These are phyloP conservation scores for Fusarium veterinarium DNA, from an alignment of 2,329 filamentous ascomycete genomes.

Conservation along the genomic window DNA sequence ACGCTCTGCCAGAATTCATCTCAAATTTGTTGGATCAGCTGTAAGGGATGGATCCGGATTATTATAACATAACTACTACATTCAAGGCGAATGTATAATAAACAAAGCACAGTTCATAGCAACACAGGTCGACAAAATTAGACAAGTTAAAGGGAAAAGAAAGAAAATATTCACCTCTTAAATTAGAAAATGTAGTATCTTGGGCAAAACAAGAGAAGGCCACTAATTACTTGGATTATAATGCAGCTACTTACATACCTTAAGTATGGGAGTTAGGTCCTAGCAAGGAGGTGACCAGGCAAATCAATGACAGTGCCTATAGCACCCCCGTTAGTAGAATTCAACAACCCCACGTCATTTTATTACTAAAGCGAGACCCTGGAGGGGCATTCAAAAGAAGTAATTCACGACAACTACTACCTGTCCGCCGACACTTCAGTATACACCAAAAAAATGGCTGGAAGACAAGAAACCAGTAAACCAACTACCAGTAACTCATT, in stretches of 20 bases:
- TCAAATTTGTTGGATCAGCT: conserved; percentile 60
- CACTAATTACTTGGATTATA: not conserved
- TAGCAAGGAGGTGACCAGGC: not conserved
- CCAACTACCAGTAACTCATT: not conserved
- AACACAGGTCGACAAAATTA: not conserved
- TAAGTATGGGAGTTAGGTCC: no score
- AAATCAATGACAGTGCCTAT: not conserved
- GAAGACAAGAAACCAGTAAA: conserved; percentile 51
- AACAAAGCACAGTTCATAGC: not conserved
- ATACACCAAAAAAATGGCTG: conserved; percentile 47
- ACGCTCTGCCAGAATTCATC: conserved; percentile 58
- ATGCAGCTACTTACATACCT: not conserved
- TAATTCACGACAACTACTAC: conserved; percentile 12
- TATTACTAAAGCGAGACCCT: conserved; percentile 45
- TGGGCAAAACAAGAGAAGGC: not conserved
- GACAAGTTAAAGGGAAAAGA: not conserved
- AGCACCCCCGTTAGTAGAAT: conserved; percentile 48
- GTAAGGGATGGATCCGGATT: conserved; percentile 47
- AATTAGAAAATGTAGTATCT: not conserved
- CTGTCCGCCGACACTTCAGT: conserved; percentile 10
- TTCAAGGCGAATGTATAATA: conserved; percentile 20
- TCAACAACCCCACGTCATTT: conserved; percentile 47
- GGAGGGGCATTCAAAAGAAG: conserved; percentile 41
- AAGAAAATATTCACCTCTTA: not conserved
- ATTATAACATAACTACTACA: not conserved